Conservation (phyloP, 352 stramenopile species). For the Phytophthora cryptogea region DNA sequence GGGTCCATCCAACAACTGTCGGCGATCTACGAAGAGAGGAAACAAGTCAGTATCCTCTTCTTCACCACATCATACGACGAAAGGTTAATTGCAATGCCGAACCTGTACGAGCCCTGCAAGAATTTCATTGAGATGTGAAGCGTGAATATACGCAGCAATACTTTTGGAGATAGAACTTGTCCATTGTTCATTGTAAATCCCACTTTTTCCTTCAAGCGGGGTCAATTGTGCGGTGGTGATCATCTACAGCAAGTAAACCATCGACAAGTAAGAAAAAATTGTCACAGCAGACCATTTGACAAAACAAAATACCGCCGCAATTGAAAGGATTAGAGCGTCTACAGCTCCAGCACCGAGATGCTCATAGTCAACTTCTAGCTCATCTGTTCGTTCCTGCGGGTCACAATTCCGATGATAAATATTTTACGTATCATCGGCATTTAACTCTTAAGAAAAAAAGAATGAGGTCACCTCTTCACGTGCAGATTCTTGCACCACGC, state of each 20-base stretch:
- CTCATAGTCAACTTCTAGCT: conserved; percentile 15
- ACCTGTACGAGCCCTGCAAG: conserved; percentile 20
- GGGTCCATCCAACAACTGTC: conserved; percentile 13
- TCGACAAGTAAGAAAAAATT: background rate
- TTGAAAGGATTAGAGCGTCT: conserved; percentile 35
- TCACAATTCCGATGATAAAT: conserved; percentile 1
- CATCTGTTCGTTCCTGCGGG: conserved; percentile 10
- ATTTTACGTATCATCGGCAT: background rate
- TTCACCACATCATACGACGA: background rate
- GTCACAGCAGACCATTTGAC: background rate
- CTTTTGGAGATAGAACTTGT: conserved; percentile 13
- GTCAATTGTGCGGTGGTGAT: conserved; percentile 8
- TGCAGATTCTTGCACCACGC: background rate
- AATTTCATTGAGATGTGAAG: conserved; percentile 2
- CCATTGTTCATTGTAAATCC: conserved; percentile 16
- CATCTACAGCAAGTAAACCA: conserved; percentile 6
- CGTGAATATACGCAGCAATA: conserved; percentile 24
- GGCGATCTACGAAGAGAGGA: conserved; percentile 11
- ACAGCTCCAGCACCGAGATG: conserved; percentile 23
- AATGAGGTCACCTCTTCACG: conserved; percentile 16
- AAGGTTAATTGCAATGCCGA: conserved; percentile 1
- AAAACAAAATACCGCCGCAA: conserved; percentile 22
- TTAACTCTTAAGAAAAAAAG: background rate
- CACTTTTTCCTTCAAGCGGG: background rate
- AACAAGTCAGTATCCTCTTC: background rate